These are phyloP conservation scores for Penicillium sp. DNA, from an alignment of 2,329 filamentous ascomycete genomes.

Conservation along the genomic window DNA sequence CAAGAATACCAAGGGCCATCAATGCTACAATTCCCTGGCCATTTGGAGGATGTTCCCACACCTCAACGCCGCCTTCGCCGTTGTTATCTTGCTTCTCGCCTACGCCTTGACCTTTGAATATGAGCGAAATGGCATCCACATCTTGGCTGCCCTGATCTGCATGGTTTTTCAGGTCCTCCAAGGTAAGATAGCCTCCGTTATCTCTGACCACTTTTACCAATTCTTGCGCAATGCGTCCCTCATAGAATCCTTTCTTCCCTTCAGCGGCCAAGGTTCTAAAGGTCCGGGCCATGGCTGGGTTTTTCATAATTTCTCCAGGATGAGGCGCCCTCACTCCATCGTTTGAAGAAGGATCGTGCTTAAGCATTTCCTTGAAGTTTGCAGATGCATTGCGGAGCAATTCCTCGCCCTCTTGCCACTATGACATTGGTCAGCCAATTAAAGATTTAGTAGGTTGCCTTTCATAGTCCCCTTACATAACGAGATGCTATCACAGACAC, in stretches of 20 bases:
- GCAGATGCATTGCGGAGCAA: conserved; percentile 69
- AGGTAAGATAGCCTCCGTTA: conserved; percentile 70
- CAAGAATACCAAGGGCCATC: conserved; percentile 88
- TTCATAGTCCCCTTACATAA: conserved; percentile 53
- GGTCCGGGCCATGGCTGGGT: conserved; percentile 73
- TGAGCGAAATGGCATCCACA: conserved; percentile 79
- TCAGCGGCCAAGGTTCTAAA: conserved; percentile 74
- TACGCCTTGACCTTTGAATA: conserved; percentile 65
- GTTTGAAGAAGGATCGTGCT: conserved; percentile 63
- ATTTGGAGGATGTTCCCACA: conserved; percentile 97
- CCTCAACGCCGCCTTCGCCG: conserved; percentile 56
- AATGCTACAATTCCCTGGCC: conserved; percentile 93
- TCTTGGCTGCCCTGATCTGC: conserved; percentile 68
- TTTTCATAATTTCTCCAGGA: conserved; percentile 84
- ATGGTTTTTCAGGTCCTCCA: conserved; percentile 78
- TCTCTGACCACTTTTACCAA: conserved; percentile 73
- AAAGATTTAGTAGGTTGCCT: background rate
- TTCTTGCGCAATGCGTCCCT: conserved; percentile 74
- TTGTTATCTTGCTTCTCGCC: conserved; percentile 42
- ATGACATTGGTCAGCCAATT: background rate
- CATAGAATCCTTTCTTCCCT: conserved; percentile 89
- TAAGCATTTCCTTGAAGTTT: conserved; percentile 84
- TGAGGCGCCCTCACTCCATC: conserved; percentile 70
- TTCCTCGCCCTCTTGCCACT: conserved; percentile 70
- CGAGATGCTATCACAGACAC: conserved; percentile 73